Evolutionary conservation across 2,329 filamentous ascomycete genomes (phyloP), one percentile per base, ranked within the genome.

Genomic region (Diaporthe sp.): DNA sequence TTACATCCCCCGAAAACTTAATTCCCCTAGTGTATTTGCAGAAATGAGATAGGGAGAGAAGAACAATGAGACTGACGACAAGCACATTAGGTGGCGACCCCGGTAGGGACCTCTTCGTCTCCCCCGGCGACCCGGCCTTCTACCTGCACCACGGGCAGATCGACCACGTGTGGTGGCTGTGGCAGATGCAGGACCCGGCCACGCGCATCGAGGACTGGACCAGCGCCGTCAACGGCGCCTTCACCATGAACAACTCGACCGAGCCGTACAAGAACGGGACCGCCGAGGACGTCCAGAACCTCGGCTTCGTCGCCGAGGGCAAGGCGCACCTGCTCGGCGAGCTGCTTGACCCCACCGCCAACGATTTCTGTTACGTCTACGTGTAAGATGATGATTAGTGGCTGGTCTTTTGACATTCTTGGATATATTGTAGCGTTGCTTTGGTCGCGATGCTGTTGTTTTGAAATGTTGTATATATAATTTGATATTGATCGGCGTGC

Each of bases 131-230:
- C 77, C 81, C 82, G 8, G 75, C 81, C 47, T 83, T 83, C 77
- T 83, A 81, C 76, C 80, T 82, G 64, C 82, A 83, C 74, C 81
- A 83, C 69, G 80, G 77, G 17, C 76, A 79, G 55, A 74, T 83
- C 7, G 81, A 82, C 76, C 80, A 81, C 9, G 77, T 82, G 4
- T 83, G 80, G 80, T 83, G 81, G 81, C 79, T 82, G 47, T 83
- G 82, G 81, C 82, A 84, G 78, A 81, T 82, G 78, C 80, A 82
- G 74, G 81, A 83, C 73, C 79, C 78, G 4, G 79, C 77, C 40
- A 77, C 74, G 7, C 80, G 82, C 47, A 40, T 68, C 30, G 52
- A 19, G n/a, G 7, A 72, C 58, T 54, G 58, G 45, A 45, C 52
- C 5, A 30, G 77, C 1, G 77, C 76, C 19, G 76, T 75, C 66